Conservation (phyloP, 1,284 basidiomycete species). For the Microbotryum lychnidis-dioicae region DNA sequence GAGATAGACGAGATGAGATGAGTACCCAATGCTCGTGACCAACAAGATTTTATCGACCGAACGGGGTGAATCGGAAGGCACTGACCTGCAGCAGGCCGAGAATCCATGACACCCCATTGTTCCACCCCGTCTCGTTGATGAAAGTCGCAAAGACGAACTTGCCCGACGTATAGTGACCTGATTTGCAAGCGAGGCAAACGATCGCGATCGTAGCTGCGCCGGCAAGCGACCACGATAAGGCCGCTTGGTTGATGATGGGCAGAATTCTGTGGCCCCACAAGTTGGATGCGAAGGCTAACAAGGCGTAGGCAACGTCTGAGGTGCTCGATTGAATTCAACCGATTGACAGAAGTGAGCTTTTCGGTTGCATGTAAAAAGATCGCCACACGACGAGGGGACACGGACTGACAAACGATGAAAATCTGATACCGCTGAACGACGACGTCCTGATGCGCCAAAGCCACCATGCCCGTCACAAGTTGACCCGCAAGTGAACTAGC, state of each 20-base stretch:
- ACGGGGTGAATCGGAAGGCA: not conserved
- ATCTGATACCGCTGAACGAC: constrained; percentile 25
- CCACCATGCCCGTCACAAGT: constrained; percentile 18
- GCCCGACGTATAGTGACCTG: constrained; percentile 40
- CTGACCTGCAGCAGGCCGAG: too few species aligned
- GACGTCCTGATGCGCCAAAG: constrained; percentile 16
- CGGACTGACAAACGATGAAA: constrained; percentile 13
- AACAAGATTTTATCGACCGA: constrained; percentile 1
- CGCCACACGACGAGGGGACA: not conserved
- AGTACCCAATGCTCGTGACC: not conserved
- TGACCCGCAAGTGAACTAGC: constrained; percentile 16
- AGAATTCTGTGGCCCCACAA: constrained; percentile 28
- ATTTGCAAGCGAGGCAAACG: constrained; percentile 40
- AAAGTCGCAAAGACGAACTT: constrained; percentile 43
- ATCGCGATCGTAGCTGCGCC: constrained; percentile 41
- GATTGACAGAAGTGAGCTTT: not conserved
- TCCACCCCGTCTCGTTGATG: constrained; percentile 46
- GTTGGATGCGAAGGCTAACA: constrained; percentile 1
- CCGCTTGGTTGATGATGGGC: constrained; percentile 38
- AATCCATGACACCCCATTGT: constrained; percentile 43
- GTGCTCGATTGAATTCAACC: not conserved
- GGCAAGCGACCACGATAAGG: constrained; percentile 38
- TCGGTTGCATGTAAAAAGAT: constrained; percentile 6
- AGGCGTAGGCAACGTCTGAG: not conserved
- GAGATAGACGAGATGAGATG: not conserved